Percentiles rank a stretch among this genome's conserved stretches.
Evolutionary conservation across 768 basidiomycete genomes (phyloP).

Genomic region (Lactifluus rugatus): DNA sequence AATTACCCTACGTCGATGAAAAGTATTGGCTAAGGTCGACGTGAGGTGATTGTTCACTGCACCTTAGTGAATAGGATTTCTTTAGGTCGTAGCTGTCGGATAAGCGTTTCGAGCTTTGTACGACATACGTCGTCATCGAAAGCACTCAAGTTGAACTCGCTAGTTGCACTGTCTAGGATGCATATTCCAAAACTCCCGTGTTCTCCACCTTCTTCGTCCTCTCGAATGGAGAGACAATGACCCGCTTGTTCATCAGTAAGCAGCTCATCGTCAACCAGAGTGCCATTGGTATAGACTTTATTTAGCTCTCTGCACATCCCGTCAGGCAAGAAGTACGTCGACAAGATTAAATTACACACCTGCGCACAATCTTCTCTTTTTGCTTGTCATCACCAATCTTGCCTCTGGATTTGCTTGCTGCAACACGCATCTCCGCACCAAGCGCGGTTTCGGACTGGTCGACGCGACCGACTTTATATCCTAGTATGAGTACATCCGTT

Average conservation of each 20-base stretch:
- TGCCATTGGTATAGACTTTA: slow-evolving; percentile 95
- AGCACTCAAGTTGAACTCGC: slow-evolving; percentile 82
- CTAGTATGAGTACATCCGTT: slow-evolving; percentile 29
- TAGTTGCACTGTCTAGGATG: slow-evolving; percentile 89
- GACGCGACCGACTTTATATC: slow-evolving; percentile 92
- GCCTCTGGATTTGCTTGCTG: slow-evolving; percentile 51
- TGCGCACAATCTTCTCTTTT: slow-evolving; percentile 81
- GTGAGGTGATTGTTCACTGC: slow-evolving; percentile 6
- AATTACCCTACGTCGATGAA: slow-evolving; percentile 52
- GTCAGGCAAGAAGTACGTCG: not conserved
- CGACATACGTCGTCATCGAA: slow-evolving; percentile 91
- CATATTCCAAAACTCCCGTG: slow-evolving; percentile 71
- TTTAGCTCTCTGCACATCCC: slow-evolving; percentile 58
- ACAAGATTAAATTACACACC: slow-evolving; percentile 32
- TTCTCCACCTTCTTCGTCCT: slow-evolving; percentile 35
- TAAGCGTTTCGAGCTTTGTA: slow-evolving; percentile 86
- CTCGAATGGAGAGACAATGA: slow-evolving; percentile 87
- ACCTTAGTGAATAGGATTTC: slow-evolving; percentile 90
- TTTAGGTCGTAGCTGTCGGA: slow-evolving; percentile 85
- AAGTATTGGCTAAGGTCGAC: not conserved
- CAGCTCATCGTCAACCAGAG: slow-evolving; percentile 83
- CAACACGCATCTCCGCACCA: slow-evolving; percentile 91
- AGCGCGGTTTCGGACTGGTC: slow-evolving; percentile 96
- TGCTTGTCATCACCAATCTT: slow-evolving; percentile 40
- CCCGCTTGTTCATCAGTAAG: slow-evolving; percentile 89